Evolutionary conservation across 768 basidiomycete species (phyloP).

Genomic region (Russula emetica): DNA sequence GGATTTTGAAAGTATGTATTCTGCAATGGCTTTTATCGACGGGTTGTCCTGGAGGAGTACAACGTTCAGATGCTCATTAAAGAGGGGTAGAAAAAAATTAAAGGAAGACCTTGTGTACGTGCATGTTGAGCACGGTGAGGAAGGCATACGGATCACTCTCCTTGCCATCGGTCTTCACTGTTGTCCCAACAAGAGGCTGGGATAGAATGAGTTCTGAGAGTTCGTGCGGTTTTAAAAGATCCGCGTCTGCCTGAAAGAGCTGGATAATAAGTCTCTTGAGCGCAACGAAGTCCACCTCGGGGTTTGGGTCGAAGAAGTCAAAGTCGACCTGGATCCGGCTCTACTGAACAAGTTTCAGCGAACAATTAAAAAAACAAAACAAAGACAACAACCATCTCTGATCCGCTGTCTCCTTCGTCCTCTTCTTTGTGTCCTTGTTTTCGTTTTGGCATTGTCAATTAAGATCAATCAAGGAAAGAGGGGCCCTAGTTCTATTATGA

Average conservation of each 20-base stretch:
- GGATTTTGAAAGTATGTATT: conserved; percentile 66
- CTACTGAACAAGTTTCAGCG: conserved; percentile 36
- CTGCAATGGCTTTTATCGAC: conserved; percentile 61
- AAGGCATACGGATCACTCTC: conserved; percentile 91
- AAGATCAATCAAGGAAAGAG: no score
- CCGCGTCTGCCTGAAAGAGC: conserved; percentile 71
- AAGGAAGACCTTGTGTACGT: conserved; percentile 51
- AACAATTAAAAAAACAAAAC: conserved; percentile 21
- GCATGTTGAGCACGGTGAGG: conserved; percentile 78
- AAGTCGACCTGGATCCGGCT: conserved; percentile 83
- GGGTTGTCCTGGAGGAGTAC: conserved; percentile 57
- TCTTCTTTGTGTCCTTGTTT: conserved; percentile 41
- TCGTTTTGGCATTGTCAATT: conserved; percentile 47
- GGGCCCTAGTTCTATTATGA: no score
- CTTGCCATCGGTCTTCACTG: conserved; percentile 86
- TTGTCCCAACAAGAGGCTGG: conserved; percentile 76
- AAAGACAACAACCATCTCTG: conserved; percentile 41
- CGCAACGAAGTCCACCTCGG: conserved; percentile 79
- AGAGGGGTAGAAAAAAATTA: neutral
- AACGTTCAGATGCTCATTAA: neutral
- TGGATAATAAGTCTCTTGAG: conserved; percentile 69
- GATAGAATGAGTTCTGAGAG: conserved; percentile 76
- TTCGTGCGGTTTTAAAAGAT: conserved; percentile 61
- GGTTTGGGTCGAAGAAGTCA: conserved; percentile 88
- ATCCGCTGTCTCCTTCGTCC: conserved; percentile 38